Percentiles rank a stretch among this genome's conserved stretches.
Conservation (phyloP, 2,329 filamentous ascomycete genomes). For the Plenodomus tracheiphilus region DNA sequence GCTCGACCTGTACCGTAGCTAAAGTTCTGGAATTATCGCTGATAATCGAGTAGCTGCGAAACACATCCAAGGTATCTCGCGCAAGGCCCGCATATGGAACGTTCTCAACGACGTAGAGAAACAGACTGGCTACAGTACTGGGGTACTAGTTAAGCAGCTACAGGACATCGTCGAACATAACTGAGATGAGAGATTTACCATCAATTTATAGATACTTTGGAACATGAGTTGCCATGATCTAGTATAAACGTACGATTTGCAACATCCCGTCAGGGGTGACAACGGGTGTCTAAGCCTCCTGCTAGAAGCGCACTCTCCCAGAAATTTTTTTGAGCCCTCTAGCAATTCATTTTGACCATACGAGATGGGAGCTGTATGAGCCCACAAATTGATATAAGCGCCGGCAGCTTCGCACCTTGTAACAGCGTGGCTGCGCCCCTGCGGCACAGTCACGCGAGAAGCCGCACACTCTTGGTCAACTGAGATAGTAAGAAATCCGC, state of each 20-base stretch:
- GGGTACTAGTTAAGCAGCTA: slow-evolving; percentile 30
- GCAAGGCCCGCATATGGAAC: slow-evolving; percentile 40
- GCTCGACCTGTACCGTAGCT: neutral
- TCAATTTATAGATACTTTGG: too few species aligned
- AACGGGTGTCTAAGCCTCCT: too few species aligned
- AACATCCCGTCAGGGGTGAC: too few species aligned
- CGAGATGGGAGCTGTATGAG: neutral
- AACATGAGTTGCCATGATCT: too few species aligned
- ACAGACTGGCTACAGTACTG: slow-evolving; percentile 37
- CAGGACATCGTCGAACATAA: slow-evolving; percentile 27
- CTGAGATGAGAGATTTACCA: neutral
- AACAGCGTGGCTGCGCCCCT: neutral
- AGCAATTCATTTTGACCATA: too few species aligned
- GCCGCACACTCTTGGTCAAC: neutral
- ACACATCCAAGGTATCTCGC: slow-evolving; percentile 37
- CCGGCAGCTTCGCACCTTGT: neutral
- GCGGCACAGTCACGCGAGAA: neutral
- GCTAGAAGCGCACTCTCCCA: too few species aligned
- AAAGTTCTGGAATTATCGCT: neutral
- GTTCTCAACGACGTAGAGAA: slow-evolving; percentile 36
- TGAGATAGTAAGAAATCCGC: too few species aligned
- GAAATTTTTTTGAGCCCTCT: too few species aligned
- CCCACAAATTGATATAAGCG: neutral
- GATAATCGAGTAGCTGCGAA: slow-evolving; percentile 29
- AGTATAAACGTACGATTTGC: too few species aligned